Conservation (phyloP, 2,329 filamentous ascomycete species). For the Diaporthe capsici region DNA sequence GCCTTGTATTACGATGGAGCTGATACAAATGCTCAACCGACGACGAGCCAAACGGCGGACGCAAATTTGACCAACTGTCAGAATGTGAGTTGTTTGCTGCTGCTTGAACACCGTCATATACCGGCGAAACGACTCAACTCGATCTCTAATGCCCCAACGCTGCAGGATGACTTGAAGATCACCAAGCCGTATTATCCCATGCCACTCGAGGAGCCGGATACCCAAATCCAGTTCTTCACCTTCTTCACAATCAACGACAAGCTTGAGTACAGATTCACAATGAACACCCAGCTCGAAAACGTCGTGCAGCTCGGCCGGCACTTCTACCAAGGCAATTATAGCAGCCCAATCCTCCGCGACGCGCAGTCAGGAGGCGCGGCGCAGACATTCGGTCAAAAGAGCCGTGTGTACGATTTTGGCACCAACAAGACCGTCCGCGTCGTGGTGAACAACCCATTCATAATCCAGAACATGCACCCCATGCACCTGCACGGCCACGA, state of each 20-base stretch:
- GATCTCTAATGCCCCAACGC: neutral
- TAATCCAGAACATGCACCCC: constrained; percentile 2
- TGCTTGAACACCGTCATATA: neutral
- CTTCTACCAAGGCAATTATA: constrained; percentile 10
- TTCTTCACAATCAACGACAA: constrained; percentile 8
- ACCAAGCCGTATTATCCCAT: neutral
- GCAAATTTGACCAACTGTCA: constrained; percentile 1
- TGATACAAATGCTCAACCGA: neutral
- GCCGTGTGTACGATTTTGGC: neutral
- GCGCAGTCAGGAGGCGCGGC: neutral
- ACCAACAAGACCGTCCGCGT: neutral
- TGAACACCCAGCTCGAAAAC: constrained; percentile 1
- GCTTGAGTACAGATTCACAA: neutral
- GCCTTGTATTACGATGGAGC: neutral
- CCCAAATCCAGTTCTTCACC: neutral
- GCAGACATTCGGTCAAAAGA: neutral
- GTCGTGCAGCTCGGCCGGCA: neutral
- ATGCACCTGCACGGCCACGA: constrained; percentile 14
- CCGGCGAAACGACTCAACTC: neutral
- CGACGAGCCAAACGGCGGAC: neutral
- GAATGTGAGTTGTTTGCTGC: neutral
- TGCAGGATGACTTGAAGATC: neutral
- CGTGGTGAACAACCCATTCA: neutral
- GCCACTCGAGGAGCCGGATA: neutral
- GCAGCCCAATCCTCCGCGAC: neutral